Evolutionary conservation across 2,329 filamentous ascomycete species (phyloP).

Genomic region (Aphanocladium album): DNA sequence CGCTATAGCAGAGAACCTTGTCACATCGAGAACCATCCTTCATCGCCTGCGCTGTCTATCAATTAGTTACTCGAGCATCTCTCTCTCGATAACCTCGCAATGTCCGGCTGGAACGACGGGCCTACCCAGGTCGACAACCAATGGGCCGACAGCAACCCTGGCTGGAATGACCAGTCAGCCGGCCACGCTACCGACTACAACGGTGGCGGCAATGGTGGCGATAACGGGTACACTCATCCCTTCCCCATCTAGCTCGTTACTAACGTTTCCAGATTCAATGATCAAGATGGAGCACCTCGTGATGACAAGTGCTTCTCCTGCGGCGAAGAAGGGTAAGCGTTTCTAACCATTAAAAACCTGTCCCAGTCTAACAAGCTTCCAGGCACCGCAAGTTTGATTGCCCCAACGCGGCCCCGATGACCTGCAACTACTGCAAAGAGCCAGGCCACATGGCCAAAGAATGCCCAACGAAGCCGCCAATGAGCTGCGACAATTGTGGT

Average conservation of each 20-base stretch:
- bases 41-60: no score
- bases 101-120: not conserved
- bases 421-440: slow-evolving; percentile 44
- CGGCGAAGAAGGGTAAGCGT: slow-evolving; percentile 30
- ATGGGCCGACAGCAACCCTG: not conserved
- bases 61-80: no score
- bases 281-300: slow-evolving; percentile 15
- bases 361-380: not conserved
- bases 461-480: slow-evolving; percentile 56
- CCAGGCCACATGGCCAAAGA: slow-evolving; percentile 53
- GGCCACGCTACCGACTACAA: not conserved
- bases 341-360: not conserved
- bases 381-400: slow-evolving; percentile 33
- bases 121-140: slow-evolving; percentile 2
- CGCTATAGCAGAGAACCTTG: no score
- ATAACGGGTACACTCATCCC: not conserved
- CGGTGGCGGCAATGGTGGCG: not conserved
- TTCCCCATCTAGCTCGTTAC: no score
- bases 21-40: no score
- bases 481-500: slow-evolving; percentile 56
- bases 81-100: not conserved
- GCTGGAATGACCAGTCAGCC: not conserved
- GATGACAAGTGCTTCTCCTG: slow-evolving; percentile 33
- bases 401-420: slow-evolving; percentile 26
- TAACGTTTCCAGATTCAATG: slow-evolving; percentile 9